Percentiles rank a stretch among this genome's conserved stretches.
Conservation (phyloP, 1,284 basidiomycete genomes). For the Tranzscheliella williamsii region DNA sequence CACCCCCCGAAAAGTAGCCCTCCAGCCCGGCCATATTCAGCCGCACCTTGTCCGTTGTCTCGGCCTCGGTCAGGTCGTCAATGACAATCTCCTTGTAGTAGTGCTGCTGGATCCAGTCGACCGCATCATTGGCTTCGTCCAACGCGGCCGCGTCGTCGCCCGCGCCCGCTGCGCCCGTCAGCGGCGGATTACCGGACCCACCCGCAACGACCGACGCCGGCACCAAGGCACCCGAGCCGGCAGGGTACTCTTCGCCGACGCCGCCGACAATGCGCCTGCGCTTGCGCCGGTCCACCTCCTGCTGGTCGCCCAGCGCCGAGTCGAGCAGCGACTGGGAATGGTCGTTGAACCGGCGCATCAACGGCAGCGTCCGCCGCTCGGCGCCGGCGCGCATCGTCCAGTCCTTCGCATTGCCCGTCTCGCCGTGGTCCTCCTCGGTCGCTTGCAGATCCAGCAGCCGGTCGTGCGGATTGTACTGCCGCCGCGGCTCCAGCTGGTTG, state of each 20-base stretch:
- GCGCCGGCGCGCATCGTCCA: conserved; percentile 94
- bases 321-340: conserved; percentile 87
- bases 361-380: conserved; percentile 80
- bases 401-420: conserved; percentile 86
- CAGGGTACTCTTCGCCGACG: conserved; percentile 51
- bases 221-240: neutral
- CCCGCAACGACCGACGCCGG: conserved; percentile 3
- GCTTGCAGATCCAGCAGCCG: conserved; percentile 82
- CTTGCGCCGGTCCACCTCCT: conserved; percentile 23
- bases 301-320: conserved; percentile 58
- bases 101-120: conserved; percentile 29
- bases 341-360: conserved; percentile 96
- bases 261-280: conserved; percentile 47
- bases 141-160: conserved; percentile 7
- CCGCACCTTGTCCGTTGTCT: conserved; percentile 70
- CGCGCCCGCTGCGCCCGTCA: conserved; percentile 2
- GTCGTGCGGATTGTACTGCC: conserved; percentile 72
- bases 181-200: conserved; percentile 12
- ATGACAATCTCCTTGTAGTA: conserved; percentile 77
- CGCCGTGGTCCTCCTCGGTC: conserved; percentile 86
- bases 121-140: conserved; percentile 16
- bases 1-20: conserved; percentile 7
- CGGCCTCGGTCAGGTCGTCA: conserved; percentile 77
- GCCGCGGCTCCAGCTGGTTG: conserved; percentile 81
- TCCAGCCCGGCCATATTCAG: conserved; percentile 70